Conservation (phyloP, 805 yeast species). For the Pichia exigua region DNA sequence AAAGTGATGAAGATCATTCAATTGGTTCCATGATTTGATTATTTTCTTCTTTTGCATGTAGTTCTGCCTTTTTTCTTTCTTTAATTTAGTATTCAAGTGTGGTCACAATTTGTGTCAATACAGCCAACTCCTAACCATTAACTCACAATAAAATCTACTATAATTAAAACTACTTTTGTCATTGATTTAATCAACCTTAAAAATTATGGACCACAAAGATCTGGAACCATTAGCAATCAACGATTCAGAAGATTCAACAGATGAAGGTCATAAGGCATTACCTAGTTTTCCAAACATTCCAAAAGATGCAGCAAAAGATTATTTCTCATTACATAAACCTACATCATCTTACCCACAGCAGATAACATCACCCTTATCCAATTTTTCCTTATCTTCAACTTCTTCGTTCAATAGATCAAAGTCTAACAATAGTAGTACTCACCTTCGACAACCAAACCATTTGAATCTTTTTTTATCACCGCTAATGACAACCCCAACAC, state of each 20-base stretch:
- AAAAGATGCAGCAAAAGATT: neutral
- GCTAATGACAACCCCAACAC: neutral
- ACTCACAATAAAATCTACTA: neutral
- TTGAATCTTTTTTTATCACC: slow-evolving; percentile 3
- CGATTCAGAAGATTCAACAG: neutral
- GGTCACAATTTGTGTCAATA: too few relatives aligned
- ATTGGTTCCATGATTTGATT: too few relatives aligned
- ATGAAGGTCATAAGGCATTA: neutral
- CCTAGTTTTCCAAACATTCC: neutral
- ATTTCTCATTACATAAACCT: neutral
- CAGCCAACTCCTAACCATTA: neutral
- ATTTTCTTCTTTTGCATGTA: too few relatives aligned
- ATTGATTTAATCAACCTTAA: neutral
- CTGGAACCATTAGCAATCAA: neutral
- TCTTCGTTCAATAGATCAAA: neutral
- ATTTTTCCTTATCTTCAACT: neutral
- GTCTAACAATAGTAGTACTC: neutral
- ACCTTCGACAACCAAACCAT: neutral
- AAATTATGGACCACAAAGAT: neutral
- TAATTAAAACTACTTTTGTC: too few relatives aligned
- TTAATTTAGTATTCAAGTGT: too few relatives aligned
- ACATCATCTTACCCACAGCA: too few relatives aligned
- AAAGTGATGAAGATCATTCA: too few relatives aligned
- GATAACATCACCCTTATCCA: neutral
- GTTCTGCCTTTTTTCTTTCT: too few relatives aligned